Conservation (phyloP, 169 alveolate species). For the Amoebophrya sp. region DNA sequence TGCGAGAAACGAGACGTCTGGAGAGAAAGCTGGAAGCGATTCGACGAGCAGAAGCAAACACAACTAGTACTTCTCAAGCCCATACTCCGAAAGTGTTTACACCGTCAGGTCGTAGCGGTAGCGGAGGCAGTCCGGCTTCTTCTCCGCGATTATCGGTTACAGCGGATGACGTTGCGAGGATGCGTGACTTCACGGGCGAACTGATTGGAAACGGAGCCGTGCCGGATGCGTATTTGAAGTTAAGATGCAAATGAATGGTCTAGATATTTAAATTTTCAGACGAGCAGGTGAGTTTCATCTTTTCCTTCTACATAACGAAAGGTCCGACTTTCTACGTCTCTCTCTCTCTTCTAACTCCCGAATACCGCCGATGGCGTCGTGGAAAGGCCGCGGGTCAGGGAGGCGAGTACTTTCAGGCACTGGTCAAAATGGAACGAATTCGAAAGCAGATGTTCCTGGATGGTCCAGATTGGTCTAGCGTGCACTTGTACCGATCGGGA, state of each 20-base stretch:
- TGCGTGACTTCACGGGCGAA: too few relatives aligned
- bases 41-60: too few relatives aligned
- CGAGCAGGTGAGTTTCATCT: background rate
- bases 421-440: background rate
- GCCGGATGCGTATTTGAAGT: background rate
- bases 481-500: background rate
- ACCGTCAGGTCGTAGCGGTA: too few relatives aligned
- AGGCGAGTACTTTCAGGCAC: conserved; percentile 9
- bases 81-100: too few relatives aligned
- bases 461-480: background rate
- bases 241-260: background rate
- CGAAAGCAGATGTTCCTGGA: conserved; percentile 7
- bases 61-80: too few relatives aligned
- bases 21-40: too few relatives aligned
- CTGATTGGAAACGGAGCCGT: too few relatives aligned
- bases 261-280: background rate
- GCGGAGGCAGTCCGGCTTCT: too few relatives aligned
- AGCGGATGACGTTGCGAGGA: too few relatives aligned
- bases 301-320: background rate
- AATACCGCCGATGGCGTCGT: background rate
- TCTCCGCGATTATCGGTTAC: too few relatives aligned
- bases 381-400: background rate
- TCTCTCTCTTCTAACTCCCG: background rate
- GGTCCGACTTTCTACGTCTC: background rate
- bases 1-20: too few relatives aligned